Conservation (phyloP, 345 rosid genomes). For the Lumnitzera littorea region DNA sequence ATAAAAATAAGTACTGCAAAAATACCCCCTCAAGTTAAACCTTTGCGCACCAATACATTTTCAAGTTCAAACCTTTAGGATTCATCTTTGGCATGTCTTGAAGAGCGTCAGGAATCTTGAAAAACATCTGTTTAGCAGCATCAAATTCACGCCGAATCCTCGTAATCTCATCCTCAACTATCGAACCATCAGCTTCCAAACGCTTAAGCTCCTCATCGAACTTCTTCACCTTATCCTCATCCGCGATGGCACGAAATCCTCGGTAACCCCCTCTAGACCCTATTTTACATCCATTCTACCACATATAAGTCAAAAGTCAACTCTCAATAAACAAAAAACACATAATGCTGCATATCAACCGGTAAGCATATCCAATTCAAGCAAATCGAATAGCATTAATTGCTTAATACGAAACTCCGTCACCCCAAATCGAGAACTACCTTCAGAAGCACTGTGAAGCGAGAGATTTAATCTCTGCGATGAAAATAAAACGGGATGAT, state of each 20-base stretch:
- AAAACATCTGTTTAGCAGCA: slow-evolving; percentile 62
- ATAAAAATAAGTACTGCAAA: background rate
- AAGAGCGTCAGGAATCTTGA: slow-evolving; percentile 57
- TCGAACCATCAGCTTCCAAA: slow-evolving; percentile 14
- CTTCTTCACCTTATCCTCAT: slow-evolving; percentile 25
- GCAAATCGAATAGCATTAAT: too few relatives aligned
- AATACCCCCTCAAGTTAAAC: background rate
- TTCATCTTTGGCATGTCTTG: slow-evolving; percentile 72
- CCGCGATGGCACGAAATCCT: slow-evolving; percentile 19
- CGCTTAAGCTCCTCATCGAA: slow-evolving; percentile 25
- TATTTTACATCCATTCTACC: slow-evolving; percentile 8
- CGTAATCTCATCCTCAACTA: slow-evolving; percentile 34
- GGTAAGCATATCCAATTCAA: too few relatives aligned
- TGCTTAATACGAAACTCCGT: too few relatives aligned
- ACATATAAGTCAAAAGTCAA: background rate
- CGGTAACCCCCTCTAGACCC: slow-evolving; percentile 30
- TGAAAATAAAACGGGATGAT: background rate
- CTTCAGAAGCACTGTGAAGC: slow-evolving; percentile 21
- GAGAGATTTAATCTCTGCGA: slow-evolving; percentile 36
- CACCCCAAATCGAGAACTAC: slow-evolving; percentile 8
- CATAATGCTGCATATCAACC: background rate
- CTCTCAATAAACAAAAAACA: background rate
- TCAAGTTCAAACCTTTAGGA: slow-evolving; percentile 55
- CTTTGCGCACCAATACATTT: background rate
- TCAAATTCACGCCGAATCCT: slow-evolving; percentile 56